Evolutionary conservation across 140 eudicot genomes (phyloP).

Genomic region (Cichorium intybus): DNA sequence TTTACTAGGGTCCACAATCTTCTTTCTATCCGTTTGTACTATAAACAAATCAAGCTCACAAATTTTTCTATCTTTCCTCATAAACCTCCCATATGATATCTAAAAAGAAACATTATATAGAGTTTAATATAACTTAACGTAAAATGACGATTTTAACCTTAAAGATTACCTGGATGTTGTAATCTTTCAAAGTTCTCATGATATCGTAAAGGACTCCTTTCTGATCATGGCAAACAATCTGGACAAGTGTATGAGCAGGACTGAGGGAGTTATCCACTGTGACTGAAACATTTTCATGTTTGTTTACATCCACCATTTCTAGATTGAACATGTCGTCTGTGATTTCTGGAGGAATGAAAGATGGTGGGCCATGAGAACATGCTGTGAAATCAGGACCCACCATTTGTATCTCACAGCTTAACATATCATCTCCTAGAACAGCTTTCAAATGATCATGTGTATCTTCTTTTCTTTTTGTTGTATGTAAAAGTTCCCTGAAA

Average conservation of each 20-base stretch:
- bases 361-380: conserved; percentile 44
- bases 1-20: conserved; percentile 72
- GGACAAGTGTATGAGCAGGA: conserved; percentile 86
- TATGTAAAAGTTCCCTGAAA: conserved; percentile 78
- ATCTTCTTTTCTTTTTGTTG: conserved; percentile 52
- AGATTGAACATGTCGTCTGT: conserved; percentile 11
- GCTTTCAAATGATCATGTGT: conserved; percentile 29
- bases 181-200: conserved; percentile 78
- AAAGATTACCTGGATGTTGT: conserved; percentile 57
- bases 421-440: conserved; percentile 51
- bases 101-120: conserved; percentile 4
- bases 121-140: no score
- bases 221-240: conserved; percentile 69
- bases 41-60: conserved; percentile 82
- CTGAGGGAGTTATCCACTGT: conserved; percentile 73
- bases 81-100: conserved; percentile 81
- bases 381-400: conserved; percentile 58
- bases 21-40: conserved; percentile 81
- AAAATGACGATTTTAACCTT: background rate
- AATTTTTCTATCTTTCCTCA: conserved; percentile 35
- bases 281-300: conserved; percentile 32
- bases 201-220: conserved; percentile 78
- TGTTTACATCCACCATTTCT: background rate
- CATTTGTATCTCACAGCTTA: conserved; percentile 67
- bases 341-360: conserved; percentile 14